Percentiles rank a stretch among this genome's conserved stretches.
Conservation (phyloP, 2,329 filamentous ascomycete species). For the Aspergillus ibericus region DNA sequence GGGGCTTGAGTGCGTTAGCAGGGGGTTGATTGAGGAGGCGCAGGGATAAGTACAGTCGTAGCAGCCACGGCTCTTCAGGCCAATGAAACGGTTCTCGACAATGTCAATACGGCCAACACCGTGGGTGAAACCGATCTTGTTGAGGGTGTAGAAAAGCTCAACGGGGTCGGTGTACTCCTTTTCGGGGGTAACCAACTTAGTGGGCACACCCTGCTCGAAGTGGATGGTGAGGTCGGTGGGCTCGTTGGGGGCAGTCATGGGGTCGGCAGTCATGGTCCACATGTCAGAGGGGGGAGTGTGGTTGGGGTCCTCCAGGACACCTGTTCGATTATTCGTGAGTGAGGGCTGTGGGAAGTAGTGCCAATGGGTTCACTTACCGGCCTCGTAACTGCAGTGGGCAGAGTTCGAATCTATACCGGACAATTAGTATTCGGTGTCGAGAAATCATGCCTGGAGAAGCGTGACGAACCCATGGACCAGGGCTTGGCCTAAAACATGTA, state of each 20-base stretch:
- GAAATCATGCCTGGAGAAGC: slow-evolving; percentile 33
- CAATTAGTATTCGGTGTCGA: slow-evolving; percentile 1
- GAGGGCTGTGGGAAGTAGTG: background rate
- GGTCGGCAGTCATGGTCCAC: slow-evolving; percentile 71
- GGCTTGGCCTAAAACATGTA: slow-evolving; percentile 39
- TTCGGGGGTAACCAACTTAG: slow-evolving; percentile 62
- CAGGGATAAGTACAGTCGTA: slow-evolving; percentile 58
- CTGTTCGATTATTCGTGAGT: slow-evolving; percentile 35
- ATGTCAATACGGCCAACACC: slow-evolving; percentile 82
- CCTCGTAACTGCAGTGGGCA: slow-evolving; percentile 72
- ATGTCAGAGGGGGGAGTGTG: slow-evolving; percentile 71
- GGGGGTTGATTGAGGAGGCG: background rate
- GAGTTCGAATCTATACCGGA: slow-evolving; percentile 44
- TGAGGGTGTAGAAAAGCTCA: slow-evolving; percentile 70
- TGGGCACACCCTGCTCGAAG: slow-evolving; percentile 74
- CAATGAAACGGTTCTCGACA: slow-evolving; percentile 78
- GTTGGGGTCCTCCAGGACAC: slow-evolving; percentile 50
- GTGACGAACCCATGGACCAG: slow-evolving; percentile 57
- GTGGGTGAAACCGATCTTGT: slow-evolving; percentile 68
- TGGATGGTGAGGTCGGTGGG: slow-evolving; percentile 69
- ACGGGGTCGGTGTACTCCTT: slow-evolving; percentile 67
- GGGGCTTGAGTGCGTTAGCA: slow-evolving; percentile 22
- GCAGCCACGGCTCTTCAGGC: slow-evolving; percentile 77
- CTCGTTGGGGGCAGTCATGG: slow-evolving; percentile 67
- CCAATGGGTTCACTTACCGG: slow-evolving; percentile 50